Conservation (phyloP, 2,329 filamentous ascomycete species). For the Shiraia sp. region DNA sequence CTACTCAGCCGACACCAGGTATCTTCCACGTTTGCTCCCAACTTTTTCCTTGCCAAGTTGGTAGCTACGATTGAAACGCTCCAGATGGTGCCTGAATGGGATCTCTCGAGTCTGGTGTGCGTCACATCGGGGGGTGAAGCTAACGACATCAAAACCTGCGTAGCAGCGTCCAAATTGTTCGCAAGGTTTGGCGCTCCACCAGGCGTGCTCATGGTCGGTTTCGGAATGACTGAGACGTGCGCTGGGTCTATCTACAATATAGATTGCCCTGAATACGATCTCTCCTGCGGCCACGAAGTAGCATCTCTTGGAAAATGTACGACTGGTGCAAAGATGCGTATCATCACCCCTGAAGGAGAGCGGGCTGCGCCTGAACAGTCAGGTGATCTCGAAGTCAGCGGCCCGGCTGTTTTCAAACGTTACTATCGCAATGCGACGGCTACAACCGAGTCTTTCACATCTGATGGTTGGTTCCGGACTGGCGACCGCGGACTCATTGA, state of each 20-base stretch:
- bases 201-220: too few species aligned
- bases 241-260: slow-evolving; percentile 53
- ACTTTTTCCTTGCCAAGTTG: slow-evolving; percentile 45
- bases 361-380: slow-evolving; percentile 9
- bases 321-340: slow-evolving; percentile 46
- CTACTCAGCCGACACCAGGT: slow-evolving; percentile 49
- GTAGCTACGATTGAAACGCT: slow-evolving; percentile 3
- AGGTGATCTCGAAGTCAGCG: slow-evolving; percentile 29
- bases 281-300: slow-evolving; percentile 29
- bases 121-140: slow-evolving; percentile 54
- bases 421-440: slow-evolving; percentile 40
- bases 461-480: slow-evolving; percentile 30
- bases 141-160: slow-evolving; percentile 45
- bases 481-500: slow-evolving; percentile 31
- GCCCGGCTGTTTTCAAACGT: slow-evolving; percentile 46
- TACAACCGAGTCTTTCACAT: slow-evolving; percentile 22
- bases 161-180: slow-evolving; percentile 33
- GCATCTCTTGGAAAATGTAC: slow-evolving; percentile 48
- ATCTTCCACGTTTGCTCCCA: slow-evolving; percentile 51
- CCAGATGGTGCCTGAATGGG: neutral
- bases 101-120: slow-evolving; percentile 35
- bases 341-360: slow-evolving; percentile 21
- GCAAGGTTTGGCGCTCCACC: slow-evolving; percentile 32
- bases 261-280: slow-evolving; percentile 49
- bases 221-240: slow-evolving; percentile 47